phyloP scores from a whole-genome alignment of 108 stramenopile genomes.

The Nitzschia putrida region DNA sequence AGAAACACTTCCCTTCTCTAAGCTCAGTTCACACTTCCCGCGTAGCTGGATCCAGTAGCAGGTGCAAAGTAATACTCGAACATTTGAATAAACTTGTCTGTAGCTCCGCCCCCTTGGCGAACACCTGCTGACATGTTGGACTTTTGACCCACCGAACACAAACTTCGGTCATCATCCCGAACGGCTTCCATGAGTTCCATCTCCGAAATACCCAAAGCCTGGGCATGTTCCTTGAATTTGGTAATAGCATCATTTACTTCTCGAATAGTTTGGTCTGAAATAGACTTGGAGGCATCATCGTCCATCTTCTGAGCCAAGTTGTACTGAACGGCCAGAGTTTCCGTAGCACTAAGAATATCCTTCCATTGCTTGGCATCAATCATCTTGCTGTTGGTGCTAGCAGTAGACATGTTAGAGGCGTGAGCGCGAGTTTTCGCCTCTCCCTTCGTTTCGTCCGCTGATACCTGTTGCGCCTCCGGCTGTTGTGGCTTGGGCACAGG shows the following conservation, averaged over 20 bases:
- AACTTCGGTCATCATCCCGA: constrained; percentile 24
- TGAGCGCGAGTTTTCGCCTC: constrained; percentile 2
- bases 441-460: background rate
- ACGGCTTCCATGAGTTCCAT: constrained; percentile 26
- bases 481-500: constrained; percentile 7
- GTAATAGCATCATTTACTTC: constrained; percentile 22
- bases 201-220: constrained; percentile 10
- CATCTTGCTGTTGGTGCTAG: background rate
- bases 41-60: background rate
- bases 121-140: background rate
- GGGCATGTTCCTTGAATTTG: constrained; percentile 17
- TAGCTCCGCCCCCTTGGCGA: background rate
- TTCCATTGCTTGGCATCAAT: constrained; percentile 20
- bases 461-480: background rate
- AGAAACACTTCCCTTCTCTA: too few species aligned
- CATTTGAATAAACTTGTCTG: constrained; percentile 25
- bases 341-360: constrained; percentile 29
- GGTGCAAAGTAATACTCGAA: constrained; percentile 27
- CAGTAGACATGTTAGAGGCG: background rate
- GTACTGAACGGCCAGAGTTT: constrained; percentile 21
- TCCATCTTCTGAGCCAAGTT: constrained; percentile 14
- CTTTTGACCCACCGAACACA: background rate
- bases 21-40: background rate
- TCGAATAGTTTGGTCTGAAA: constrained; percentile 19
- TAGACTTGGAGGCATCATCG: constrained; percentile 8